Evolutionary conservation across 2,329 filamentous ascomycete species (phyloP), one percentile per base, ranked within the genome.

Genomic region (Fusarium kyushuense): DNA sequence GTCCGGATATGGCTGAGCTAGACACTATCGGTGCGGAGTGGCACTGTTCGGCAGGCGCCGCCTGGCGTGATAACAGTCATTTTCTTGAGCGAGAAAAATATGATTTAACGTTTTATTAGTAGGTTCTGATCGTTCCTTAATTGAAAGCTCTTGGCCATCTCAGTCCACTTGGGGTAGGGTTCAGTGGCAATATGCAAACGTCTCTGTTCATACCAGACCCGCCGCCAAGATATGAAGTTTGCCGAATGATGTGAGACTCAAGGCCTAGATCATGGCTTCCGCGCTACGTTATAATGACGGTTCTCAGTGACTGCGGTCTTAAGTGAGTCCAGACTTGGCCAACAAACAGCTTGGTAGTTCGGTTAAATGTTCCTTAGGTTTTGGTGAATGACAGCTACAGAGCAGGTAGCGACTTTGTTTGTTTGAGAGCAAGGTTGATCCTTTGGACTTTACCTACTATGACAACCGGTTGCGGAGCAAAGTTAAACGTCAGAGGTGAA

Each of bases 1-100:
- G 46, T 41, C 59, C 46, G 59, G 46, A 64, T 38, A 64, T 59
- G 53, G 61, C 46, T 38, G 19, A 12, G 7, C 32, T 57, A 60
- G 33, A 36, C n/a, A n/a, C n/a, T 14, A 43, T 36, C 30, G 6
- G 10, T 23, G 13, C 11, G 10, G 27, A n/a, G 36, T 19, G 29
- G 11, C 10, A 41, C n/a, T 9, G 9, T 7, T 14, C 5, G 23
- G 17, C n/a, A 7, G 33, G 7, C 11, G 17, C 3, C 11, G 29
- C 3, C 4, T 11, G 5, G 6, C 4, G 25, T 16, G 10, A 38
- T 36, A 21, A 16, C 27, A 63, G 17, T 17, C n/a, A 11, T 33
- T 45, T 6, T 21, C 9, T 16, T 1, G 0, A 5, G 12, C 4
- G 9, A 5, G 3, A 5, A 16, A 1, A 3, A 5, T 29, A 6